Conservation (phyloP, 768 basidiomycete species). For the Tricholoma sp. region DNA sequence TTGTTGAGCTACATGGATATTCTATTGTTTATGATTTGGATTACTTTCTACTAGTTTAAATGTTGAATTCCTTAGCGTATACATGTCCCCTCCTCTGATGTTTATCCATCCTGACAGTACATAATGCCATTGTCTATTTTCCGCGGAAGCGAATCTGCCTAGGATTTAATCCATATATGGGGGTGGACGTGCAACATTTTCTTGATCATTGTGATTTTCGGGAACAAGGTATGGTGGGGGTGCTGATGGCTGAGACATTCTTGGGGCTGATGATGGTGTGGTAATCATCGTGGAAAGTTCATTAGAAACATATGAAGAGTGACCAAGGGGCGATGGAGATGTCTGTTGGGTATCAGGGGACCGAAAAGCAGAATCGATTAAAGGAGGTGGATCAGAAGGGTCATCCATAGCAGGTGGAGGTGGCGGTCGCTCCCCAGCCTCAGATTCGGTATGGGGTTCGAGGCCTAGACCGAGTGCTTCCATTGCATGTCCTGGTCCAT, state of each 20-base stretch:
- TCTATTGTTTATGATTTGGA: slow-evolving; percentile 24
- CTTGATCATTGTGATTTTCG: slow-evolving; percentile 41
- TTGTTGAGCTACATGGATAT: slow-evolving; percentile 44
- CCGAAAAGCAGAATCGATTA: slow-evolving; percentile 77
- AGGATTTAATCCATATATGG: slow-evolving; percentile 52
- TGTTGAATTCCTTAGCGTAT: not conserved
- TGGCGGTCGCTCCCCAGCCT: slow-evolving; percentile 42
- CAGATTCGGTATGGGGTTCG: slow-evolving; percentile 42
- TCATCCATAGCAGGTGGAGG: slow-evolving; percentile 83
- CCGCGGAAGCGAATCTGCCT: not conserved
- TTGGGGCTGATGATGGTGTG: slow-evolving; percentile 28
- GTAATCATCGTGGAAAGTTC: slow-evolving; percentile 27
- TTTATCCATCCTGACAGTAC: not conserved
- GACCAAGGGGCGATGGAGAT: slow-evolving; percentile 29
- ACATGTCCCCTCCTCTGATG: not conserved
- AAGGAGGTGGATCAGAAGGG: slow-evolving; percentile 83
- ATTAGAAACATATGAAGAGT: slow-evolving; percentile 22
- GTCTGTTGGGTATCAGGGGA: slow-evolving; percentile 35
- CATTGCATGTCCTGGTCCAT: slow-evolving; percentile 46
- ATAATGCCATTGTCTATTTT: slow-evolving; percentile 1
- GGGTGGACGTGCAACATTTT: slow-evolving; percentile 52
- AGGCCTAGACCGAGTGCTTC: slow-evolving; percentile 56
- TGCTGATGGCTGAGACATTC: slow-evolving; percentile 49
- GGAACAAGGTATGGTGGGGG: slow-evolving; percentile 75
- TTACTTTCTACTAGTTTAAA: slow-evolving; percentile 12